Evolutionary conservation across 2,329 filamentous ascomycete species (phyloP).

Genomic region (Xylaria sp.): DNA sequence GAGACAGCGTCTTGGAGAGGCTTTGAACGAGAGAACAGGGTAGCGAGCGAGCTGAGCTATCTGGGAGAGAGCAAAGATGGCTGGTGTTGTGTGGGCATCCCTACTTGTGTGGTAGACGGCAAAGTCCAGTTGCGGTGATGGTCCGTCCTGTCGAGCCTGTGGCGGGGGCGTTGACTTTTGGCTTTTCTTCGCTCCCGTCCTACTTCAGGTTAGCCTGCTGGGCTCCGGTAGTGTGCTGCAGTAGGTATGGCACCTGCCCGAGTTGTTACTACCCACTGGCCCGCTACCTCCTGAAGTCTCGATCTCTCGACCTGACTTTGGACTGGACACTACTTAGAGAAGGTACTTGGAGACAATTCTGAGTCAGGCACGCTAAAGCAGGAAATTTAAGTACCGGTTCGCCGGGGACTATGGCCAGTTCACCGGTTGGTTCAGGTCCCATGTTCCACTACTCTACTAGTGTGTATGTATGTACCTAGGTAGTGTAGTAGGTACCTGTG

Average conservation of each 20-base stretch:
- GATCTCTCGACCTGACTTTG: not conserved
- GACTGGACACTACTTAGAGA: no score
- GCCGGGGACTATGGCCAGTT: no score
- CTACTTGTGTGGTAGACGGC: not conserved
- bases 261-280: not conserved
- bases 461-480: no score
- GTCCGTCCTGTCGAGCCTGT: not conserved
- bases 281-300: not conserved
- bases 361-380: no score
- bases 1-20: constrained; percentile 8
- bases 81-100: no score
- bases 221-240: no score
- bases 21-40: constrained; percentile 19
- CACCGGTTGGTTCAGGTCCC: not conserved
- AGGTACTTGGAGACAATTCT: no score
- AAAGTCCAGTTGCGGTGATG: not conserved
- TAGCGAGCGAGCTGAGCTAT: constrained; percentile 1
- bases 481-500: no score
- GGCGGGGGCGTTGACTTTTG: not conserved
- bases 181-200: not conserved
- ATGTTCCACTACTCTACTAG: not conserved
- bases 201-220: no score
- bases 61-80: constrained; percentile 13
- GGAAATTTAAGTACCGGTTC: no score
- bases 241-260: not conserved